phyloP scores from a whole-genome alignment of 2,329 filamentous ascomycete genomes.

The Trichoderma sp. region DNA sequence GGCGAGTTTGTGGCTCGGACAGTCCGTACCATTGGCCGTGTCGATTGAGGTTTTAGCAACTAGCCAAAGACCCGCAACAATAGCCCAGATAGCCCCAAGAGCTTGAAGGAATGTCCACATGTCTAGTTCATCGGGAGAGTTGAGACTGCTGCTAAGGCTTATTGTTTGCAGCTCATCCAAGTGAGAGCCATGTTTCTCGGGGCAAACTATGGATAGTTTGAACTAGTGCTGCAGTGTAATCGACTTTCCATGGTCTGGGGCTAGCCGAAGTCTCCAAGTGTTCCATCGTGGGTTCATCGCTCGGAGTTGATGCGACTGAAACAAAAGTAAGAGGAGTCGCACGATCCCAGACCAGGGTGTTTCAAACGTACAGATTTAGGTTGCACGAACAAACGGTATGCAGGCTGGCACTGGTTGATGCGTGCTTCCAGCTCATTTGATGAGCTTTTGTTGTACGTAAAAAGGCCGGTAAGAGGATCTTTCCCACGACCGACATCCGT shows the following conservation, averaged over 20 bases:
- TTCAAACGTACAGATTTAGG: background rate
- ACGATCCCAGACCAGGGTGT: background rate
- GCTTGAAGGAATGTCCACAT: background rate
- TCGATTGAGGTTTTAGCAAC: background rate
- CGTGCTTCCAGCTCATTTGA: background rate
- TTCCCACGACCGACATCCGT: background rate
- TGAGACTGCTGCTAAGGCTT: background rate
- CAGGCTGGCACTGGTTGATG: background rate
- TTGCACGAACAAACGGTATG: background rate
- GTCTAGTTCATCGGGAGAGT: background rate
- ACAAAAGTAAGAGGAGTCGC: background rate
- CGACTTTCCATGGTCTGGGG: background rate
- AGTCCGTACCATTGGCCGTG: background rate
- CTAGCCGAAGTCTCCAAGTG: background rate
- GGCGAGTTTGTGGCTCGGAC: background rate
- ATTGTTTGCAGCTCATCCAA: background rate
- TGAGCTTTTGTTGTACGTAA: background rate
- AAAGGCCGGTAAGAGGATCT: background rate
- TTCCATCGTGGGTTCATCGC: background rate
- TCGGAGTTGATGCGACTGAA: background rate
- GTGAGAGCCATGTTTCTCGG: background rate
- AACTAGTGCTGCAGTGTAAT: conserved; percentile 2
- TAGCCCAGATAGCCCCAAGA: background rate
- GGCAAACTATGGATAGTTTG: background rate
- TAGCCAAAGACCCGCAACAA: conserved; percentile 6